Conservation (phyloP, 352 stramenopile genomes). For the Pythium brachiatum region DNA sequence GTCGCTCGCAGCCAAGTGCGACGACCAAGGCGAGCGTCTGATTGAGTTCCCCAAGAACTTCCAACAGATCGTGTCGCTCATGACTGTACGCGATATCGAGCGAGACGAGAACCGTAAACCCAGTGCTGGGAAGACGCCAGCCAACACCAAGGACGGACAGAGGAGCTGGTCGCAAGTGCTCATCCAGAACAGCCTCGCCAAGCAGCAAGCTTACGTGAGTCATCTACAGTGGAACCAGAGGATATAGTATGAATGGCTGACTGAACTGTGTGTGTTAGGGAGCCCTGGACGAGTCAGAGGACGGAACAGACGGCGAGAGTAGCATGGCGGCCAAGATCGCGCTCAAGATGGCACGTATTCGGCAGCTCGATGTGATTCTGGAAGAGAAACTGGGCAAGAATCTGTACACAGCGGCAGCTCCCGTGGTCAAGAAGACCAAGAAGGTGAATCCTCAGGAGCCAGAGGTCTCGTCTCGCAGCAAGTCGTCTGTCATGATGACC, state of each 20-base stretch:
- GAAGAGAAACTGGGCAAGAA: conserved; percentile 66
- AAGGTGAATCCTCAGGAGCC: conserved; percentile 14
- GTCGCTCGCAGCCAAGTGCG: conserved; percentile 33
- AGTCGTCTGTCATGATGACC: not conserved
- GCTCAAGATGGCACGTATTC: conserved; percentile 67
- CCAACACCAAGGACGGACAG: conserved; percentile 12
- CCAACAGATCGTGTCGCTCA: conserved; percentile 58
- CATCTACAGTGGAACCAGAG: not conserved
- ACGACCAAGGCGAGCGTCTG: conserved; percentile 47
- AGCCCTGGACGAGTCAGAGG: conserved; percentile 36
- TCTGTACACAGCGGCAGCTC: conserved; percentile 31
- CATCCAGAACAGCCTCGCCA: conserved; percentile 56
- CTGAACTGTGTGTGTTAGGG: conserved; percentile 32
- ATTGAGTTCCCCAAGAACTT: conserved; percentile 66
- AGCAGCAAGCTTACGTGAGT: conserved; percentile 56
- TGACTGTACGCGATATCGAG: conserved; percentile 53
- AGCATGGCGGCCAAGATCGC: conserved; percentile 57
- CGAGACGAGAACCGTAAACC: conserved; percentile 19
- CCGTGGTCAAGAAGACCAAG: conserved; percentile 26
- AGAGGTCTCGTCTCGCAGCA: not conserved
- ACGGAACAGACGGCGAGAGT: conserved; percentile 26
- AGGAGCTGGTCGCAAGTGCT: conserved; percentile 62
- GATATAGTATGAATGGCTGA: not conserved
- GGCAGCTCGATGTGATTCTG: conserved; percentile 53
- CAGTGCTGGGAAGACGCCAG: not conserved